Base-by-base conservation (phyloP, 345 rosid species). In the Kandelia obovata region DNA sequence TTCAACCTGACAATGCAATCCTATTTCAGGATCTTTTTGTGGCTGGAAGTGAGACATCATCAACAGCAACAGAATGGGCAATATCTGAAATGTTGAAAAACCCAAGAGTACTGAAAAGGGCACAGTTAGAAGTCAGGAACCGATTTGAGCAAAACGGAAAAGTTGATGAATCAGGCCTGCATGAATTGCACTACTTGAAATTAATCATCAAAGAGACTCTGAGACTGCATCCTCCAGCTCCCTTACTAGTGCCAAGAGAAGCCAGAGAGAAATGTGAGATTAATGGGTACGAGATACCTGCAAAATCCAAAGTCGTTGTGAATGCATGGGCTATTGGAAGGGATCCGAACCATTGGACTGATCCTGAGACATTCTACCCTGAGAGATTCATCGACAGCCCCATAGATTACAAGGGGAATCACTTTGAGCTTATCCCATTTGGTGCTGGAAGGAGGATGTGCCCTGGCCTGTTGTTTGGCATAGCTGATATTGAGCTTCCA, bases 371-470 rank as follows among this genome's bases (percentile, higher is more conserved):
- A 28, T 55, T 55, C 27, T n/a, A n/a, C 19, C 58, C 28, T 2
- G 58, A 55, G 58, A 23, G 58, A 26, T 55, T 55, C 27, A 23
- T 21, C 15, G 58, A 55, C 5, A 55, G 27, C 27, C 58, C 58
- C 25, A 21, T 26, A 2, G 58, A 21, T 55, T 55, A 21, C 28
- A 55, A 55, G 15, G 58, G 58, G 15, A 26, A 21, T 19, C 58
- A 55, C 27, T 26, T 55, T 55, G 26, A 55, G 58, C 27, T 55
- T 21, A 55, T 55, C 27, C 58, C 58, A 55, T 55, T 55, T 23
- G 58, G 58, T 55, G 27, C 58, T 21, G 58, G 58, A 26, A 55
- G 58, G 58, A 55, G 58, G 28, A 55, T 55, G 27, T 55, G 58
- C 5, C 58, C 58, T 55, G 58, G 28, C 15, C 3, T 55, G 9